phyloP scores from a whole-genome alignment of 1,284 basidiomycete genomes.

The Cutaneotrichosporon curvatum region DNA sequence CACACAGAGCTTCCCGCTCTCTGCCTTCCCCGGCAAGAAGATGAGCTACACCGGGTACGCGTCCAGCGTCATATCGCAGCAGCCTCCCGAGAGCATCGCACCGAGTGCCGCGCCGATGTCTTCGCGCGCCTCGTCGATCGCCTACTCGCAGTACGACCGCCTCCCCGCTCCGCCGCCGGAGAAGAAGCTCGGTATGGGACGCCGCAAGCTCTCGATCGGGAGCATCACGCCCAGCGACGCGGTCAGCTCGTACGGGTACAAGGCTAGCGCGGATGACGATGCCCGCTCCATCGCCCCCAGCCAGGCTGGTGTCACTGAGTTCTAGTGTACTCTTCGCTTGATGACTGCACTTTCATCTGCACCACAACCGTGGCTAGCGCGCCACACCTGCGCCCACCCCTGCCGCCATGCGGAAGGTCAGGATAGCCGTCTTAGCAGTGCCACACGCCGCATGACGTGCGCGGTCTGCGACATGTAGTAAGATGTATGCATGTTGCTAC shows the following conservation, averaged over 20 bases:
- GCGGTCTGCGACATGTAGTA: too few relatives aligned
- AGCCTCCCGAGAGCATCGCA: constrained; percentile 57
- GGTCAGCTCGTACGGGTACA: constrained; percentile 39
- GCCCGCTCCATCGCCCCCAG: constrained; percentile 42
- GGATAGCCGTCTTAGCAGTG: too few relatives aligned
- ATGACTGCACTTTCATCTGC: too few relatives aligned
- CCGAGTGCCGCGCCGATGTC: constrained; percentile 16
- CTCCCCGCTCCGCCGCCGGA: constrained; percentile 44
- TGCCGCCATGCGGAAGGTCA: too few relatives aligned
- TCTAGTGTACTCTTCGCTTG: constrained; percentile 26
- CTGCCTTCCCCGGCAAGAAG: constrained; percentile 49
- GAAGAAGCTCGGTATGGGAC: constrained; percentile 22
- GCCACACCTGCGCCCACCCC: too few relatives aligned
- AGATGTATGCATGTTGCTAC: too few relatives aligned
- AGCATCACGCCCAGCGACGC: constrained; percentile 54
- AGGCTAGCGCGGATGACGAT: constrained; percentile 46
- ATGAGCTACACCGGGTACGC: constrained; percentile 70
- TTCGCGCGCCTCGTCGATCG: constrained; percentile 51
- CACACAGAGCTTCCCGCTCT: constrained; percentile 81
- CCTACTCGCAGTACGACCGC: constrained; percentile 73
- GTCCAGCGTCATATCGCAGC: constrained; percentile 83
- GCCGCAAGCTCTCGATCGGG: constrained; percentile 60
- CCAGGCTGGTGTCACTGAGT: constrained; percentile 47
- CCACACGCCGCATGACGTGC: too few relatives aligned
- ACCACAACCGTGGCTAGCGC: too few relatives aligned